Percentiles rank a stretch among this genome's conserved stretches.
Conservation (phyloP, 305 asterid species). For the Fraxinus greggii region DNA sequence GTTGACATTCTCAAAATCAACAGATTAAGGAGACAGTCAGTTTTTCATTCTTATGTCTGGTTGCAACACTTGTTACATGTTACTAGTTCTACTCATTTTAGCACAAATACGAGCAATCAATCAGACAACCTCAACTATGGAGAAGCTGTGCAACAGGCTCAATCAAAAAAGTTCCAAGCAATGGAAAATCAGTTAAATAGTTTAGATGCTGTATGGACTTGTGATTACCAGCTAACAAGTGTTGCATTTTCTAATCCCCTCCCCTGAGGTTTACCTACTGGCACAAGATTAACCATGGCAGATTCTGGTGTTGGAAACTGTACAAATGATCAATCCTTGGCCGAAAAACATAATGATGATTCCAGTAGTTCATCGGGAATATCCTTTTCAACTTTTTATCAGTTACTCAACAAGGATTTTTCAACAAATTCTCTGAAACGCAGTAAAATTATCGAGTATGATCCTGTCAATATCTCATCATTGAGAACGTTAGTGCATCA, state of each 20-base stretch:
- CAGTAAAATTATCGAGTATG: slow-evolving; percentile 41
- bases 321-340: slow-evolving; percentile 24
- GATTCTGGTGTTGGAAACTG: slow-evolving; percentile 29
- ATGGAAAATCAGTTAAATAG: slow-evolving; percentile 60
- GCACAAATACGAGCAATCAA: slow-evolving; percentile 34
- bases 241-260: slow-evolving; percentile 30
- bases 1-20: slow-evolving; percentile 76
- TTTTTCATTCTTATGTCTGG: slow-evolving; percentile 69
- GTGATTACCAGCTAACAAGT: slow-evolving; percentile 43
- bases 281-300: slow-evolving; percentile 23
- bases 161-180: slow-evolving; percentile 51
- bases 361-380: slow-evolving; percentile 50
- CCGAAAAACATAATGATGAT: slow-evolving; percentile 39
- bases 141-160: slow-evolving; percentile 50
- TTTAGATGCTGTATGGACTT: slow-evolving; percentile 70
- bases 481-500: slow-evolving; percentile 50
- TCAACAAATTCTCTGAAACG: slow-evolving; percentile 41
- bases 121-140: slow-evolving; percentile 32
- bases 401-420: slow-evolving; percentile 40
- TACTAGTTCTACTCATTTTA: slow-evolving; percentile 37
- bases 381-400: slow-evolving; percentile 47
- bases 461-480: slow-evolving; percentile 55
- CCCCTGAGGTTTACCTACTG: slow-evolving; percentile 28
- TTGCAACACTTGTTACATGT: slow-evolving; percentile 59
- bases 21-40: slow-evolving; percentile 57